Conservation (phyloP, 2,329 filamentous ascomycete species). For the Basipetospora chlamydospora region DNA sequence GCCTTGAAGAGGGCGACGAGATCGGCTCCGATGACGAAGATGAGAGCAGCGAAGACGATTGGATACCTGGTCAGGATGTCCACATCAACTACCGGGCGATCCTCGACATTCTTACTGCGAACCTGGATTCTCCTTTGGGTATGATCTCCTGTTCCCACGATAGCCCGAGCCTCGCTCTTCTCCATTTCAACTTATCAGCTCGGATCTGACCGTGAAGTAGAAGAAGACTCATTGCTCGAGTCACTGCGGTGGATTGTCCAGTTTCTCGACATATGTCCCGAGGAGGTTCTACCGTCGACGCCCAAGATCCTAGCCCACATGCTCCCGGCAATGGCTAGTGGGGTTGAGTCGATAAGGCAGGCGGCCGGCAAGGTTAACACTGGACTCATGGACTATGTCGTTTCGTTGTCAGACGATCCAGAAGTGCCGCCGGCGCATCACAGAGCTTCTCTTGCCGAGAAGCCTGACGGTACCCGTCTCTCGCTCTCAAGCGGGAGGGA, state of each 20-base stretch:
- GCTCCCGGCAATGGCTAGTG: slow-evolving; percentile 84
- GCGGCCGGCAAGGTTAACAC: slow-evolving; percentile 82
- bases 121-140: slow-evolving; percentile 72
- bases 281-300: slow-evolving; percentile 90
- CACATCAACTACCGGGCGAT: slow-evolving; percentile 88
- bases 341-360: slow-evolving; percentile 74
- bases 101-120: slow-evolving; percentile 78
- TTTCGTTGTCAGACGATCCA: slow-evolving; percentile 67
- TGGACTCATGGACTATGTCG: slow-evolving; percentile 85
- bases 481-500: slow-evolving; percentile 40
- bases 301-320: slow-evolving; percentile 85
- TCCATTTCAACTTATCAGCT: too few relatives aligned
- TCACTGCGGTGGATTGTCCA: slow-evolving; percentile 90
- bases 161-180: neutral
- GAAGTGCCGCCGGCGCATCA: slow-evolving; percentile 20
- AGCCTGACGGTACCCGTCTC: slow-evolving; percentile 31
- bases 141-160: slow-evolving; percentile 16
- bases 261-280: slow-evolving; percentile 93
- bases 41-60: slow-evolving; percentile 68
- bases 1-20: slow-evolving; percentile 45
- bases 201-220: slow-evolving; percentile 36
- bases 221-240: slow-evolving; percentile 84
- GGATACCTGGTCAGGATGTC: slow-evolving; percentile 94
- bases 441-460: slow-evolving; percentile 25
- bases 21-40: slow-evolving; percentile 42